Evolutionary conservation across 1,139 yeast species (phyloP).

Genomic region (Geotrichum carabidarum): DNA sequence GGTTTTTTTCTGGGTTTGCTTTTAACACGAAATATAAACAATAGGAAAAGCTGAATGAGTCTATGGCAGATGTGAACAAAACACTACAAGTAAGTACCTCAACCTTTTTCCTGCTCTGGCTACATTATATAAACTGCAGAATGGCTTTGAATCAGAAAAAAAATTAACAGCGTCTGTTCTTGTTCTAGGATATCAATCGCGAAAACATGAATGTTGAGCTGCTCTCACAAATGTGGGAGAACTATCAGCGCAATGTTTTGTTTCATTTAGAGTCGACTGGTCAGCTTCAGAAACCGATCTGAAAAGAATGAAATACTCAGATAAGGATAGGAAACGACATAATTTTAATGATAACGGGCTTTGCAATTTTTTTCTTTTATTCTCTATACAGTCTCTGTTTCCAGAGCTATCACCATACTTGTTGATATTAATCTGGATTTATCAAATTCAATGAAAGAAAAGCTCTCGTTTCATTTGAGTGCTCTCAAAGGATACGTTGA

Average conservation of each 20-base stretch:
- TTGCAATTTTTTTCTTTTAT: no score
- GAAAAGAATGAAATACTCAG: background rate
- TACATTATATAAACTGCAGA: background rate
- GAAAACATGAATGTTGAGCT: conserved; percentile 68
- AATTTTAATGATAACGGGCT: no score
- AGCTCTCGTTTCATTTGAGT: no score
- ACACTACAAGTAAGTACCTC: conserved; percentile 45
- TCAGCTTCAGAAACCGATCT: conserved; percentile 52
- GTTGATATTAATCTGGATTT: no score
- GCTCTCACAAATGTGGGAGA: conserved; percentile 77
- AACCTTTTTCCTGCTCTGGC: background rate
- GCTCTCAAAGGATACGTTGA: no score
- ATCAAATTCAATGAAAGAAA: no score
- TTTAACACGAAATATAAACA: background rate
- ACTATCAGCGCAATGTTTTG: conserved; percentile 64
- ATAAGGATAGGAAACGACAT: no score
- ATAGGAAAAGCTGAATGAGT: conserved; percentile 64
- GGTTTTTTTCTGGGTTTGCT: no score
- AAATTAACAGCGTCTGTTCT: background rate
- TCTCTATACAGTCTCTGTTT: no score
- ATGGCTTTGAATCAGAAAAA: conserved; percentile 22
- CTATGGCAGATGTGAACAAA: conserved; percentile 59
- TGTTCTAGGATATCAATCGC: conserved; percentile 49
- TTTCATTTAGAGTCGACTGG: conserved; percentile 71
- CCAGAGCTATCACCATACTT: no score